These are phyloP conservation scores for Gautieria morchelliformis DNA, from an alignment of 768 basidiomycete genomes.

Conservation along the genomic window DNA sequence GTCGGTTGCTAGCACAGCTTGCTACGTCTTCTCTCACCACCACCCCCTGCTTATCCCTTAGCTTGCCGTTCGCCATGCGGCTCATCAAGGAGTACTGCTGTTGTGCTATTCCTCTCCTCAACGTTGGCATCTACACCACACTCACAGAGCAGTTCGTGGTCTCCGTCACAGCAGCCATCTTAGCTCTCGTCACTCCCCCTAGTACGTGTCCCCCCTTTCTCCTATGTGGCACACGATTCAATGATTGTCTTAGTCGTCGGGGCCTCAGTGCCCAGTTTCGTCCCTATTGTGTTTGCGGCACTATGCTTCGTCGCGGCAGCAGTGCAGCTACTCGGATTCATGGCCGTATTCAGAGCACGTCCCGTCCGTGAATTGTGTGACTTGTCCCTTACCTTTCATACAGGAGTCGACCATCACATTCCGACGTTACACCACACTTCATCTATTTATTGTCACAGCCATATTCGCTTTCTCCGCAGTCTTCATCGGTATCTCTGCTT, in stretches of 20 bases:
- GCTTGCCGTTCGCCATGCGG: conserved; percentile 2
- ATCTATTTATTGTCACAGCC: conserved; percentile 41
- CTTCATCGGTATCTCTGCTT: conserved; percentile 75
- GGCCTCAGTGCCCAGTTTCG: conserved; percentile 70
- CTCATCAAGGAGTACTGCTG: conserved; percentile 73
- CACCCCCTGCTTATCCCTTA: background rate
- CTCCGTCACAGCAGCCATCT: conserved; percentile 56
- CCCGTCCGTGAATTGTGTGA: background rate
- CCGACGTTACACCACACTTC: conserved; percentile 59
- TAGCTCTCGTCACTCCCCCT: conserved; percentile 68
- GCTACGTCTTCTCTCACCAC: conserved; percentile 3
- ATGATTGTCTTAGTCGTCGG: conserved; percentile 60
- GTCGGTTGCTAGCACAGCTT: background rate
- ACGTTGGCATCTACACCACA: conserved; percentile 80
- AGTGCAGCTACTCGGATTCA: conserved; percentile 74
- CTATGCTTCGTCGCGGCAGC: conserved; percentile 69
- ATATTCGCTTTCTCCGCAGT: conserved; percentile 72
- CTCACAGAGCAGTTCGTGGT: conserved; percentile 68
- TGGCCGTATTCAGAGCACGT: conserved; percentile 71
- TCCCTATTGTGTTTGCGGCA: conserved; percentile 62
- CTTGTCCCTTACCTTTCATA: conserved; percentile 5
- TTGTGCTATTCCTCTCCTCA: conserved; percentile 84
- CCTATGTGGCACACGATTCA: conserved; percentile 6
- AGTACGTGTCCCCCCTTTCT: conserved; percentile 39
- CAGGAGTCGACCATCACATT: conserved; percentile 63